A percentile compares a stretch with the other conserved stretches of the same genome.
phyloP scores from a whole-genome alignment of 129 eudicot genomes.

The Artemisia argyi region DNA sequence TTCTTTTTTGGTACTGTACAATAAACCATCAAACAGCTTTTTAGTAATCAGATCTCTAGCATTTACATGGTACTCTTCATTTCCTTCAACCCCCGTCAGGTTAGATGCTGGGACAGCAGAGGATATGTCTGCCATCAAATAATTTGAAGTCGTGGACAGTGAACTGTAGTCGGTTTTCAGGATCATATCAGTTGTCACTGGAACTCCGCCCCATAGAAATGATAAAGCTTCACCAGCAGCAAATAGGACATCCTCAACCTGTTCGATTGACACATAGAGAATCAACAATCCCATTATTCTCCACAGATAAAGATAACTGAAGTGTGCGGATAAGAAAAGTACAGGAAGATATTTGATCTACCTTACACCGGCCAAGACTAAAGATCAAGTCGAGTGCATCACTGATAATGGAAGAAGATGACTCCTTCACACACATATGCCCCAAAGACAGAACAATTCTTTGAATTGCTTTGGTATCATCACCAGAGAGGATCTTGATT shows the following conservation, averaged over 20 bases:
- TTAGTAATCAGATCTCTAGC: constrained; percentile 80
- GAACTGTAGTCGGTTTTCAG: constrained; percentile 81
- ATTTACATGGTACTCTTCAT: constrained; percentile 48
- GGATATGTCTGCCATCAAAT: constrained; percentile 71
- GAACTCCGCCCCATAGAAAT: constrained; percentile 96
- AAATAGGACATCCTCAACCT: constrained; percentile 96
- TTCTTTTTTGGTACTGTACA: constrained; percentile 87
- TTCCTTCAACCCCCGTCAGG: constrained; percentile 39
- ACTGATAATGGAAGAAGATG: constrained; percentile 53
- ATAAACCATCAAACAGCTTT: constrained; percentile 78
- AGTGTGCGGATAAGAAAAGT: constrained; percentile 3
- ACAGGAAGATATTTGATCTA: constrained; percentile 29
- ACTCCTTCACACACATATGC: constrained; percentile 80
- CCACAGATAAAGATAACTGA: constrained; percentile 6
- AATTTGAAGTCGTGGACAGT: constrained; percentile 84
- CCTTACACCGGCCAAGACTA: constrained; percentile 84
- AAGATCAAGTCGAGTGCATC: constrained; percentile 82
- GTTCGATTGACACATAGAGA: constrained; percentile 22
- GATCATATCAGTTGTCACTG: constrained; percentile 78
- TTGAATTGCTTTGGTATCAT: constrained; percentile 81
- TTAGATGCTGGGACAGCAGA: constrained; percentile 41
- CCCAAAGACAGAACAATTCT: constrained; percentile 77
- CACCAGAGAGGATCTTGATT: constrained; percentile 73
- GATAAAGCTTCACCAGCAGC: constrained; percentile 98
- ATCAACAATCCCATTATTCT: constrained; percentile 2